Conservation (phyloP, 345 rosid genomes). For the Boechera stricta region DNA sequence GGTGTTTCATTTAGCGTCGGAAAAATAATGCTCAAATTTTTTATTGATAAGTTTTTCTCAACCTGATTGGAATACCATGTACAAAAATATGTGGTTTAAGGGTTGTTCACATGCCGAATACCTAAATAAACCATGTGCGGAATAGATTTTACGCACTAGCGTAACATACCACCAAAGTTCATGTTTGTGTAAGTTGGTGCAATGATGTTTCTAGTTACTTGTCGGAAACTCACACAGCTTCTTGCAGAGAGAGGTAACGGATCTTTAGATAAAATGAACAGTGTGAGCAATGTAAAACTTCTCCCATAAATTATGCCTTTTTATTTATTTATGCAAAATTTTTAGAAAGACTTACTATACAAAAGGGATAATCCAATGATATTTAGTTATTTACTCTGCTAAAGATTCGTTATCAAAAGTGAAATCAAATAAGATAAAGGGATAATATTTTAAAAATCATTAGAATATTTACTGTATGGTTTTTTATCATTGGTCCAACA, state of each 20-base stretch:
- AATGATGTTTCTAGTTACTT: slow-evolving; percentile 25
- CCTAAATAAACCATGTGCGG: too few species aligned
- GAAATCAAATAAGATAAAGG: not conserved
- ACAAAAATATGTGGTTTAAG: too few species aligned
- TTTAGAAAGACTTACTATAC: not conserved
- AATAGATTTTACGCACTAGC: too few species aligned
- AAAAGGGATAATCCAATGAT: not conserved
- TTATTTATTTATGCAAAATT: slow-evolving; percentile 9
- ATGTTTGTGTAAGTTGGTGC: too few species aligned
- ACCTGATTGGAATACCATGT: too few species aligned
- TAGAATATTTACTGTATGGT: not conserved
- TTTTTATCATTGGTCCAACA: slow-evolving; percentile 1
- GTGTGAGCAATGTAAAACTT: not conserved
- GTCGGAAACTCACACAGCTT: slow-evolving; percentile 42
- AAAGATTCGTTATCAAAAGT: not conserved
- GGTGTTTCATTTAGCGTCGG: too few species aligned
- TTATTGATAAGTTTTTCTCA: too few species aligned
- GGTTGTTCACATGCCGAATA: too few species aligned
- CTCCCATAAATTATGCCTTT: not conserved
- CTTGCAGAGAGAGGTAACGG: slow-evolving; percentile 37
- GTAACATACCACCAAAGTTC: too few species aligned
- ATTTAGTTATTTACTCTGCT: slow-evolving; percentile 2
- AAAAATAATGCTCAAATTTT: too few species aligned
- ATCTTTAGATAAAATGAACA: slow-evolving; percentile 43
- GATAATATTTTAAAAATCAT: not conserved